phyloP scores from a whole-genome alignment of 108 stramenopile genomes.

The Fistulifera pelliculosa region DNA sequence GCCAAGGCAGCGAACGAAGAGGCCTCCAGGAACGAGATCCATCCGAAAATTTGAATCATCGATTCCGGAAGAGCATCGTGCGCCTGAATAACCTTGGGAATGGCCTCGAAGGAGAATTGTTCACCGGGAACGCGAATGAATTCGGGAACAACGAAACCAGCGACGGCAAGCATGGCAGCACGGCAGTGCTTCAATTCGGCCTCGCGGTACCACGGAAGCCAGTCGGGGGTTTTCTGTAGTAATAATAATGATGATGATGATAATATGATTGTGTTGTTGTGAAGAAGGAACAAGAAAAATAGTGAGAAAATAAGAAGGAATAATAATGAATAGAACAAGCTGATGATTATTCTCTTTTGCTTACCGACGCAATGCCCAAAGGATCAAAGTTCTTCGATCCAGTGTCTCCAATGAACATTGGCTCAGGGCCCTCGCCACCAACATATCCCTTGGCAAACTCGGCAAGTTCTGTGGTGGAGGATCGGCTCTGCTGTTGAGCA shows the following conservation, averaged over 20 bases:
- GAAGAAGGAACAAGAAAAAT: not conserved
- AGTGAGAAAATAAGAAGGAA: not conserved
- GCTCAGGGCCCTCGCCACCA: slow-evolving; percentile 45
- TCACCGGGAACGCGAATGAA: slow-evolving; percentile 81
- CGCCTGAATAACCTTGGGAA: slow-evolving; percentile 75
- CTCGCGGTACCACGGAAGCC: slow-evolving; percentile 83
- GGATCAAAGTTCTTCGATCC: slow-evolving; percentile 54
- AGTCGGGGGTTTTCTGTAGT: slow-evolving; percentile 37
- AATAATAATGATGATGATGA: not conserved
- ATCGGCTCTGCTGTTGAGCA: slow-evolving; percentile 2
- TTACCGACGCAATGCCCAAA: slow-evolving; percentile 47
- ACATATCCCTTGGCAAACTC: slow-evolving; percentile 36
- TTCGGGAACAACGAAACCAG: slow-evolving; percentile 89
- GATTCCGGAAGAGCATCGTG: slow-evolving; percentile 77
- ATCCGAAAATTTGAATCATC: slow-evolving; percentile 74
- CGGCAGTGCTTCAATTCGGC: slow-evolving; percentile 96
- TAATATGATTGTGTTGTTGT: not conserved
- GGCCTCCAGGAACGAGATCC: slow-evolving; percentile 66
- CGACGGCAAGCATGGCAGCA: slow-evolving; percentile 84
- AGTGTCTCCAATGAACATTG: slow-evolving; percentile 38
- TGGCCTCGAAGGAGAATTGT: slow-evolving; percentile 70
- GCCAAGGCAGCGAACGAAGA: slow-evolving; percentile 59
- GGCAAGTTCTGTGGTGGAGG: slow-evolving; percentile 15
- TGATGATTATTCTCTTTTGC: slow-evolving; percentile 1
- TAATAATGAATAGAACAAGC: slow-evolving; percentile 6